These are phyloP conservation scores for Pseudogymnoascus sp. DNA, from an alignment of 2,329 filamentous ascomycete species.

Conservation along the genomic window DNA sequence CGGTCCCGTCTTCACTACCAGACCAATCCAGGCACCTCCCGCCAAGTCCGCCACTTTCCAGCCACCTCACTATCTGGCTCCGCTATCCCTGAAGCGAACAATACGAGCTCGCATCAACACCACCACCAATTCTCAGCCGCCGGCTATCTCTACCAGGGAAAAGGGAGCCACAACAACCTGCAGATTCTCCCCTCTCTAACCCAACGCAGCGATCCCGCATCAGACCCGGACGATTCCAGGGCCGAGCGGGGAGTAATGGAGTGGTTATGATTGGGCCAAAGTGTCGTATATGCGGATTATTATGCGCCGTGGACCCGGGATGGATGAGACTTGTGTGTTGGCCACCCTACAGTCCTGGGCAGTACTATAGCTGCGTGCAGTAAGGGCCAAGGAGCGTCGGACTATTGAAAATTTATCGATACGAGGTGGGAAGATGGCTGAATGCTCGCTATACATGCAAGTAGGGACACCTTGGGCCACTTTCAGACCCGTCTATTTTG, in stretches of 20 bases:
- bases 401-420: constrained; percentile 5
- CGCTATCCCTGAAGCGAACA: neutral
- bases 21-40: neutral
- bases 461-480: neutral
- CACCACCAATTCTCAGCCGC: neutral
- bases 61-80: neutral
- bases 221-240: neutral
- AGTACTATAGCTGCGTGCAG: constrained; percentile 2
- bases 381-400: neutral
- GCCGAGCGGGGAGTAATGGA: neutral
- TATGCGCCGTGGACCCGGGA: neutral
- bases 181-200: neutral
- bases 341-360: neutral
- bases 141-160: constrained; percentile 1
- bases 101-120: neutral
- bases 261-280: neutral
- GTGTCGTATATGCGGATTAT: constrained; percentile 4
- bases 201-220: neutral
- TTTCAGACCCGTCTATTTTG: neutral
- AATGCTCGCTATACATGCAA: neutral
- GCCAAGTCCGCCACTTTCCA: neutral
- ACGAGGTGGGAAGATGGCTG: neutral
- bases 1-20: neutral
- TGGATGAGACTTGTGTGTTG: neutral
- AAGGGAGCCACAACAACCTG: neutral